Evolutionary conservation across 352 stramenopile genomes (phyloP).

Genomic region (Phytophthora aleatoria): DNA sequence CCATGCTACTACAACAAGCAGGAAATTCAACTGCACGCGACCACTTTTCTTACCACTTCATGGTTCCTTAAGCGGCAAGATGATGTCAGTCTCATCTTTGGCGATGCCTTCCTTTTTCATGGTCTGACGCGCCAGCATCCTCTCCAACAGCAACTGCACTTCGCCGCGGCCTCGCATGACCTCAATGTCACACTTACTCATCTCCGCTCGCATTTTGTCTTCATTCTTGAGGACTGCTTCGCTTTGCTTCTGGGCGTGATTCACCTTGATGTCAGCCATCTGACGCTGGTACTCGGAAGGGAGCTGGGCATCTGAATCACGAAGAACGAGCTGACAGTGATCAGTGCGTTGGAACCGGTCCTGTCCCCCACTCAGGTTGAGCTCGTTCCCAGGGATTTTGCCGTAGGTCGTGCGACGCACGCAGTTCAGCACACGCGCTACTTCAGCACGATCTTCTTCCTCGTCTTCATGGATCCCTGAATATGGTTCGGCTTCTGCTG

Average conservation of each 20-base stretch:
- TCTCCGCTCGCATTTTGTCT: conserved; percentile 1
- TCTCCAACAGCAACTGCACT: conserved; percentile 16
- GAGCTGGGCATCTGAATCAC: background rate
- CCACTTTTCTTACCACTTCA: background rate
- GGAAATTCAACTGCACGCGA: background rate
- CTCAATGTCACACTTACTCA: conserved; percentile 14
- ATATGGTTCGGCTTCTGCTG: background rate
- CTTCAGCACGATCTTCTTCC: background rate
- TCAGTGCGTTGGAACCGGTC: conserved; percentile 10
- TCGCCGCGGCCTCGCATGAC: conserved; percentile 8
- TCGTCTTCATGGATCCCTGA: background rate
- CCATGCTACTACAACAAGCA: background rate
- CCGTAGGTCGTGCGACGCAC: conserved; percentile 9
- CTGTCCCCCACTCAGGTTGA: conserved; percentile 1
- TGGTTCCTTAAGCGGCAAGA: conserved; percentile 11
- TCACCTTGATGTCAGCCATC: conserved; percentile 8
- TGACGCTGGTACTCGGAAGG: conserved; percentile 4
- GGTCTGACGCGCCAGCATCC: conserved; percentile 8
- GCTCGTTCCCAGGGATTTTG: background rate
- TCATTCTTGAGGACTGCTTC: conserved; percentile 11
- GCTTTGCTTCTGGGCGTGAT: conserved; percentile 17
- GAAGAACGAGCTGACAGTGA: conserved; percentile 3
- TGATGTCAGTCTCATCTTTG: conserved; percentile 5
- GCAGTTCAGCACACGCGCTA: conserved; percentile 3
- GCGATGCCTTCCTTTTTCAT: conserved; percentile 14